Evolutionary conservation across 1,139 yeast genomes (phyloP).

Genomic region (Hansenula sp.): DNA sequence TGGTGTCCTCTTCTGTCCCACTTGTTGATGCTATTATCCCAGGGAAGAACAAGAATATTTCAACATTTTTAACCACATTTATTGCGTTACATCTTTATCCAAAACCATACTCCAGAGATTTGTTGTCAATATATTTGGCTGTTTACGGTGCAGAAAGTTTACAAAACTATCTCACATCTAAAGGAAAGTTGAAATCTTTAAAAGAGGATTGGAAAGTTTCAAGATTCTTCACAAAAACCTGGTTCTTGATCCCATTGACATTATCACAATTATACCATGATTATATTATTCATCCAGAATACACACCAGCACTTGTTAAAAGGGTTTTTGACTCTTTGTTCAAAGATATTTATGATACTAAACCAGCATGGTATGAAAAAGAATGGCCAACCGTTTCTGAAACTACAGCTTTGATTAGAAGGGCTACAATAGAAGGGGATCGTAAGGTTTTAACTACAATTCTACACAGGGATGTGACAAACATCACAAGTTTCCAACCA

Average conservation of each 20-base stretch:
- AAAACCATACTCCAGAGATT: conserved; percentile 3
- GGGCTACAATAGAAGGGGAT: neutral
- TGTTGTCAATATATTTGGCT: conserved; percentile 5
- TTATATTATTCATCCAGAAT: conserved; percentile 8
- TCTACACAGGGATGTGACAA: conserved; percentile 3
- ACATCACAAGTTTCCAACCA: conserved; percentile 3
- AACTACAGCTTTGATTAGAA: conserved; percentile 4
- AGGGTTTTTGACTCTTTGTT: conserved; percentile 6
- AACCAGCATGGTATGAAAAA: conserved; percentile 9
- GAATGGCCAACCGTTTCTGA: conserved; percentile 13
- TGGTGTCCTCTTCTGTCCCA: conserved; percentile 7
- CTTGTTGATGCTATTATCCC: conserved; percentile 4
- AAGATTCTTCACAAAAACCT: neutral
- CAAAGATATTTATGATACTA: conserved; percentile 10
- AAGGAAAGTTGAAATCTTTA: neutral
- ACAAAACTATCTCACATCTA: neutral
- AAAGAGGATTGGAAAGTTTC: neutral
- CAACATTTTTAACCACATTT: conserved; percentile 4
- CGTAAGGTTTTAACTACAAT: conserved; percentile 1
- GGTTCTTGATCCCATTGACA: conserved; percentile 5
- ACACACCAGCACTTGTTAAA: conserved; percentile 8
- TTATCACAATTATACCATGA: conserved; percentile 7
- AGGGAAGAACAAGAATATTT: neutral
- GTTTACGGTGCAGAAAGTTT: conserved; percentile 7
- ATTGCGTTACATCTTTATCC: conserved; percentile 1